These are phyloP conservation scores for Calocybe indica DNA, from an alignment of 768 basidiomycete species.

Conservation along the genomic window DNA sequence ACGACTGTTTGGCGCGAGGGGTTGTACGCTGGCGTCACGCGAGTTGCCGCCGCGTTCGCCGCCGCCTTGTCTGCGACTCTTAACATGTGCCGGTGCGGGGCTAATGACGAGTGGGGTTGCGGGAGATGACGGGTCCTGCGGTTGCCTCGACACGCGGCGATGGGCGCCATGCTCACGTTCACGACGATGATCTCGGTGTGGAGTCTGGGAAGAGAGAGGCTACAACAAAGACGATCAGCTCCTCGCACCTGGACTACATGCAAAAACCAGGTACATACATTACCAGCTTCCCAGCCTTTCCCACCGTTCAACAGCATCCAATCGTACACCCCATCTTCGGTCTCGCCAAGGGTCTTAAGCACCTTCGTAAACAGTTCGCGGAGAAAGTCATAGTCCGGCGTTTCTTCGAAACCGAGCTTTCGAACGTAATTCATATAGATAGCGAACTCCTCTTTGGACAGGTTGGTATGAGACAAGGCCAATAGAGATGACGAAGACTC, in stretches of 20 bases:
- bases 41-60: slow-evolving; percentile 43
- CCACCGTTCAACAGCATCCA: slow-evolving; percentile 95
- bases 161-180: slow-evolving; percentile 46
- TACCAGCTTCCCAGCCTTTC: slow-evolving; percentile 92
- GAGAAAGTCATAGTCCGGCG: slow-evolving; percentile 96
- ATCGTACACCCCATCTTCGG: slow-evolving; percentile 90
- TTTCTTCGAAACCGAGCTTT: slow-evolving; percentile 96
- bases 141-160: slow-evolving; percentile 48
- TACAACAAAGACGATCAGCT: slow-evolving; percentile 26
- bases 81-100: slow-evolving; percentile 63
- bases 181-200: slow-evolving; percentile 55
- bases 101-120: slow-evolving; percentile 56
- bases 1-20: slow-evolving; percentile 59
- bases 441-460: slow-evolving; percentile 79
- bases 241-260: slow-evolving; percentile 6
- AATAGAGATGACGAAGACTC: slow-evolving; percentile 17
- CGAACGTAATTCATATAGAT: slow-evolving; percentile 99
- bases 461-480: slow-evolving; percentile 3
- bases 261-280: slow-evolving; percentile 45
- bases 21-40: slow-evolving; percentile 61
- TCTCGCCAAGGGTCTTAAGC: slow-evolving; percentile 79
- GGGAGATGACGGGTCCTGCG: slow-evolving; percentile 49
- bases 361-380: slow-evolving; percentile 92
- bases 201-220: slow-evolving; percentile 41
- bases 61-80: slow-evolving; percentile 43